A percentile compares a stretch with the other conserved stretches of the same genome.
Evolutionary conservation across 257 asterid species (phyloP).

Genomic region (Pogostemon cablin): DNA sequence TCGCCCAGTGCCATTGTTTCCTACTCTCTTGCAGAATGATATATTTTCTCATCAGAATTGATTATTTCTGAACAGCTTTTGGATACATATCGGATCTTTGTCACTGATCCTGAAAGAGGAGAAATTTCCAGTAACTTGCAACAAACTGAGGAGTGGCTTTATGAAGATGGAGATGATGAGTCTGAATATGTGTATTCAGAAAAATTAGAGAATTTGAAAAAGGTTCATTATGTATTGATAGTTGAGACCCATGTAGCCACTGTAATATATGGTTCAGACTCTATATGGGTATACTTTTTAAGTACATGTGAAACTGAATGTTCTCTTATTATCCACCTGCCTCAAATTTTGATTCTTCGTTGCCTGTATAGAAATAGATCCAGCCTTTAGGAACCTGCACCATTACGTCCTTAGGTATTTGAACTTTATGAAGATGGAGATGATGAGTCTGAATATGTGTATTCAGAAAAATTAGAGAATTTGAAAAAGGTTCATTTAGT

Average conservation of each 20-base stretch:
- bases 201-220: slow-evolving; percentile 71
- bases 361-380: not conserved
- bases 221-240: slow-evolving; percentile 49
- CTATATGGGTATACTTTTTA: not conserved
- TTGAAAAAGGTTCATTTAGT: slow-evolving; percentile 67
- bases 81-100: slow-evolving; percentile 76
- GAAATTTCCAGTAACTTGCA: slow-evolving; percentile 70
- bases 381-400: not conserved
- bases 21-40: not conserved
- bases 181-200: slow-evolving; percentile 70
- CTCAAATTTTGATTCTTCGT: slow-evolving; percentile 7
- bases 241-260: slow-evolving; percentile 14
- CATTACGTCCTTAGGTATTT: slow-evolving; percentile 6
- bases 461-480: slow-evolving; percentile 63
- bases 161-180: slow-evolving; percentile 95
- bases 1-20: not conserved
- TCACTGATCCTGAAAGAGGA: slow-evolving; percentile 72
- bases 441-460: slow-evolving; percentile 84
- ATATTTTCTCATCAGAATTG: slow-evolving; percentile 12
- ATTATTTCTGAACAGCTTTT: slow-evolving; percentile 55
- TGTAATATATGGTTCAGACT: slow-evolving; percentile 21
- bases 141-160: slow-evolving; percentile 93
- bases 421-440: slow-evolving; percentile 88
- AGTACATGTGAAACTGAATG: not conserved
- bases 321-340: slow-evolving; percentile 14